These are phyloP conservation scores for Pseudoperonospora humuli DNA, from an alignment of 352 stramenopile genomes.

Conservation along the genomic window DNA sequence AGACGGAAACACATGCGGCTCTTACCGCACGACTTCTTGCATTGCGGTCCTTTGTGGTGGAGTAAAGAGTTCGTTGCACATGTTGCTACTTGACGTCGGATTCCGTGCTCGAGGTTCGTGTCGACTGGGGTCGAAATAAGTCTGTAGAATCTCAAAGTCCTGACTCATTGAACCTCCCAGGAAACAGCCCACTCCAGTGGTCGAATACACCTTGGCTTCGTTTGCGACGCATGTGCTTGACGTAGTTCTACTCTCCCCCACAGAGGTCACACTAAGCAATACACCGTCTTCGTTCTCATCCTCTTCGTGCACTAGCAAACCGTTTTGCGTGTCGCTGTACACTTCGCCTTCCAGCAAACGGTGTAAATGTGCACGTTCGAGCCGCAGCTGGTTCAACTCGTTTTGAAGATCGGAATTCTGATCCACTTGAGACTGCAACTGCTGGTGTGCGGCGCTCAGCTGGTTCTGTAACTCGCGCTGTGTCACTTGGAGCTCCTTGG, in stretches of 20 bases:
- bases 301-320: slow-evolving; percentile 68
- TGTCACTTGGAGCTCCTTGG: slow-evolving; percentile 71
- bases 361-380: slow-evolving; percentile 48
- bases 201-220: slow-evolving; percentile 21
- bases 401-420: slow-evolving; percentile 67
- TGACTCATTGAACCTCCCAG: slow-evolving; percentile 52
- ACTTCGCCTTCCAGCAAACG: slow-evolving; percentile 63
- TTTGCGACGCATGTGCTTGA: neutral
- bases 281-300: slow-evolving; percentile 68
- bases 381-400: slow-evolving; percentile 59
- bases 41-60: no score
- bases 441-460: slow-evolving; percentile 50
- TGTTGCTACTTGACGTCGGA: slow-evolving; percentile 1
- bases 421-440: slow-evolving; percentile 60
- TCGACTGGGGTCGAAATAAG: slow-evolving; percentile 54
- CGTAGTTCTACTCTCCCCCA: slow-evolving; percentile 14
- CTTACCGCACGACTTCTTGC: no score
- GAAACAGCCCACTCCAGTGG: slow-evolving; percentile 32
- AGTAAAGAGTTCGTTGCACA: slow-evolving; percentile 12
- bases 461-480: slow-evolving; percentile 72
- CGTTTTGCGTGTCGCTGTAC: slow-evolving; percentile 54
- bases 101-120: slow-evolving; percentile 7
- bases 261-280: slow-evolving; percentile 58
- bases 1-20: no score
- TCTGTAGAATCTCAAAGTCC: slow-evolving; percentile 69